Evolutionary conservation across 2,329 filamentous ascomycete species (phyloP).

Genomic region (Calonectria henricotiae): DNA sequence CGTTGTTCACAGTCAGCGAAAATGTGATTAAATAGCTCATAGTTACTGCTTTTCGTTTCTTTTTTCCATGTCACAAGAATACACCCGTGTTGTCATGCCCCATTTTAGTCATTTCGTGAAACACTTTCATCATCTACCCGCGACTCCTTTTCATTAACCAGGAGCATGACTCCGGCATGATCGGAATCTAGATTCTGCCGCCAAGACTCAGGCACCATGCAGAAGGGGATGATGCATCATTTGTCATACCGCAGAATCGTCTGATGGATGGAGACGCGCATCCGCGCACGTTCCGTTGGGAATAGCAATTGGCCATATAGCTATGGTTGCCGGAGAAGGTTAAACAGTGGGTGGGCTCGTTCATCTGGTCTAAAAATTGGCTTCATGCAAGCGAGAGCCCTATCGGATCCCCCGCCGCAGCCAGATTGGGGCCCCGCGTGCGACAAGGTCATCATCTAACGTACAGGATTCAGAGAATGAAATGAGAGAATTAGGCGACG

Average conservation of each 20-base stretch:
- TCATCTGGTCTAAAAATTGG: slow-evolving; percentile 9
- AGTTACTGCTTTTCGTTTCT: not conserved
- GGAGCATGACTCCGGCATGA: not conserved
- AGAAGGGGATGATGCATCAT: not conserved
- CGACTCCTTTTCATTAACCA: not conserved
- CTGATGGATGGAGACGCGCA: not conserved
- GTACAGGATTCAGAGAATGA: not conserved
- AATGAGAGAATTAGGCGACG: not conserved
- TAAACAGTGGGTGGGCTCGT: slow-evolving; percentile 22
- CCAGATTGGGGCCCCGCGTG: not conserved
- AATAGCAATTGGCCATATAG: not conserved
- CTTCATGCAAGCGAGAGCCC: slow-evolving; percentile 3
- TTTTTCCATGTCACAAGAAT: not conserved
- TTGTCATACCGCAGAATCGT: slow-evolving; percentile 14
- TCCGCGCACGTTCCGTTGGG: not conserved
- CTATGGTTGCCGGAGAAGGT: slow-evolving; percentile 9
- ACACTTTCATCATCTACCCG: not conserved
- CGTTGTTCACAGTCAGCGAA: not conserved
- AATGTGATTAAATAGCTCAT: not conserved
- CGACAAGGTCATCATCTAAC: not conserved
- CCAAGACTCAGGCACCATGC: not conserved
- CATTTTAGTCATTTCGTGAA: not conserved
- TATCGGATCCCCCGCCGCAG: not conserved
- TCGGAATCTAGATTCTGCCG: not conserved
- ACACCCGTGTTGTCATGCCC: no score